A percentile compares a stretch with the other conserved stretches of the same genome.
Conservation (phyloP, 2,329 filamentous ascomycete genomes). For the Thelonectria rubi region DNA sequence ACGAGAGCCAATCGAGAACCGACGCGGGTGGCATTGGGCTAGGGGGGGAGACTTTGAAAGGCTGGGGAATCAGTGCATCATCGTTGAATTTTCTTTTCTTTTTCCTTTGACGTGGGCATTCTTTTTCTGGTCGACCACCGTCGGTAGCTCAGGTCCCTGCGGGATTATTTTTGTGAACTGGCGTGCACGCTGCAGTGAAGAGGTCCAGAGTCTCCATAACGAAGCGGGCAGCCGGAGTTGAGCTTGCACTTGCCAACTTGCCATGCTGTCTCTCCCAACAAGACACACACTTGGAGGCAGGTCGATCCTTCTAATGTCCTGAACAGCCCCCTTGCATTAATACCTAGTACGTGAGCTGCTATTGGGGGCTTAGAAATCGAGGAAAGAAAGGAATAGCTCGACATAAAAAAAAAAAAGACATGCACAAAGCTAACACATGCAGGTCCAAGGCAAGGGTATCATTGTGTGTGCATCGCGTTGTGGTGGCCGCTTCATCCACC, state of each 20-base stretch:
- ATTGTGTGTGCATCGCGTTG: too few species aligned
- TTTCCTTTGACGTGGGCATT: background rate
- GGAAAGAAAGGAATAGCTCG: background rate
- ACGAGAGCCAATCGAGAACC: too few species aligned
- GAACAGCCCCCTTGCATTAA: background rate
- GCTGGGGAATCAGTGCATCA: background rate
- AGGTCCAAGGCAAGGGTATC: background rate
- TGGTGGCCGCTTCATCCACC: background rate
- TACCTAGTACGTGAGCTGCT: background rate
- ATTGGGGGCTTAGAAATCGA: background rate
- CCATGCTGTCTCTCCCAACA: background rate
- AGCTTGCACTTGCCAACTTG: background rate
- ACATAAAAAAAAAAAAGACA: background rate
- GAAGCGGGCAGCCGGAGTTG: conserved; percentile 4
- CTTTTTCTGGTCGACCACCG: background rate
- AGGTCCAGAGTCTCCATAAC: background rate
- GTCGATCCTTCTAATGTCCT: background rate
- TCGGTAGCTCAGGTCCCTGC: conserved; percentile 2
- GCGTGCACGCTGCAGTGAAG: conserved; percentile 21
- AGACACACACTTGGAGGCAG: background rate
- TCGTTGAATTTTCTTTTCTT: background rate
- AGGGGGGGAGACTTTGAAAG: background rate
- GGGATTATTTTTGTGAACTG: conserved; percentile 24
- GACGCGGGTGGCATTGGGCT: too few species aligned
- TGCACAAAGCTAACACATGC: background rate